Base-by-base conservation (phyloP, 495 filamentous ascomycete species). In the Usnea hakonensis region DNA sequence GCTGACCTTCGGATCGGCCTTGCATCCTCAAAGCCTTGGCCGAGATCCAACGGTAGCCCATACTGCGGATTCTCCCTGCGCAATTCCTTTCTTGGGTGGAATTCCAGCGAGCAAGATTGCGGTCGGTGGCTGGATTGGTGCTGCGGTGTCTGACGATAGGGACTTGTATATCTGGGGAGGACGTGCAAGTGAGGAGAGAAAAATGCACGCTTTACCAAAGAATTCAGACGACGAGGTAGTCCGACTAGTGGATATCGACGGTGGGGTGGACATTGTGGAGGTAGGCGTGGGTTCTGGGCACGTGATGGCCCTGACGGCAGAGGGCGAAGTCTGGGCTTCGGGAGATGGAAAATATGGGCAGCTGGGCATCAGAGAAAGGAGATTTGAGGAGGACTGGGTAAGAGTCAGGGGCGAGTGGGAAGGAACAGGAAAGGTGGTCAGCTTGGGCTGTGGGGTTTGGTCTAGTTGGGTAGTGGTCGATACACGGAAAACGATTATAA, bases 101-200 rank as follows among this genome's bases (percentile, higher is more conserved):
- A 70, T 86, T 32, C 77, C 78, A 13, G 78, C 87, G 58, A 67
- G 50, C n/a, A 83, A 81, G 59, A 72, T 89, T 32, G 76, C 78
- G 9, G 70, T 74, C 1, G 78, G 79, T 21, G 84, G 84, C 3
- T 87, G 80, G 70, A 55, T 81, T 2, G 73, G 78, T 0, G 83
- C 81, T 0, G 86, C 85, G 0, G 59, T 90, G 19, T 85, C 81
- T 0, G 66, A 70, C 2, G 81, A 83, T 3, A 69, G 76, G 46
- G 85, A 86, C 67, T 69, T 88, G 5, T 90, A 89, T 69, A 62
- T 81, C 46, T 90, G 87, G 87, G 85, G 87, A 54, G 71, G 76
- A 36, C 40, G 54, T 37, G 59, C 43, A 5, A 64, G 71, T 44
- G 68, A 67, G 68, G 60, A 70, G 72, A 50, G 70, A 69, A 75